Conservation (phyloP, 768 basidiomycete genomes). For the Tylopilus vinaceipallidus region DNA sequence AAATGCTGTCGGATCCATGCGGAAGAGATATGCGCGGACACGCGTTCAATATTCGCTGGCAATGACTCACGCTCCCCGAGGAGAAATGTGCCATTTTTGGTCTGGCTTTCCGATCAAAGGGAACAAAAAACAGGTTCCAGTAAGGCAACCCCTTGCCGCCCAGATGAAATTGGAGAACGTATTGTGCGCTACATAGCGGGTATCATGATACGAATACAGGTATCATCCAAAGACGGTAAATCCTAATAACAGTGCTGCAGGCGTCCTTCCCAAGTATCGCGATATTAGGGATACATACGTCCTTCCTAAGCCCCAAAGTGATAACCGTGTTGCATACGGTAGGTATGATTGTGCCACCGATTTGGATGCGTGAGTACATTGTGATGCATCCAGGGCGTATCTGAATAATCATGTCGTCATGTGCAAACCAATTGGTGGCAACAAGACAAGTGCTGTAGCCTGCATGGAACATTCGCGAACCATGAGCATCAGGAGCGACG, state of each 20-base stretch:
- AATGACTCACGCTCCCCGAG: background rate
- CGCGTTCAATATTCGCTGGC: background rate
- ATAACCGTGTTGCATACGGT: slow-evolving; percentile 1
- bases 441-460: slow-evolving; percentile 2
- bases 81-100: too few species aligned
- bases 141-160: slow-evolving; percentile 22
- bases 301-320: slow-evolving; percentile 6
- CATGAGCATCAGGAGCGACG: background rate
- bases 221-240: slow-evolving; percentile 11
- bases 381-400: slow-evolving; percentile 21
- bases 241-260: background rate
- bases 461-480: background rate
- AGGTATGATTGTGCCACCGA: slow-evolving; percentile 15
- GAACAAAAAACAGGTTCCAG: background rate
- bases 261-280: slow-evolving; percentile 11
- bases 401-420: background rate
- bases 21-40: background rate
- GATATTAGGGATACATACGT: slow-evolving; percentile 24
- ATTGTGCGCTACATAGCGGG: slow-evolving; percentile 12
- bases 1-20: background rate
- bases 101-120: background rate
- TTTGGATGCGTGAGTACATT: slow-evolving; percentile 28
- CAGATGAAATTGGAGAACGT: slow-evolving; percentile 5
- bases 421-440: background rate
- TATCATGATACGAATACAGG: slow-evolving; percentile 14